A percentile compares a stretch with the other conserved stretches of the same genome.
These are phyloP conservation scores for Fusarium clavum DNA, from an alignment of 2,329 filamentous ascomycete genomes.

Conservation along the genomic window DNA sequence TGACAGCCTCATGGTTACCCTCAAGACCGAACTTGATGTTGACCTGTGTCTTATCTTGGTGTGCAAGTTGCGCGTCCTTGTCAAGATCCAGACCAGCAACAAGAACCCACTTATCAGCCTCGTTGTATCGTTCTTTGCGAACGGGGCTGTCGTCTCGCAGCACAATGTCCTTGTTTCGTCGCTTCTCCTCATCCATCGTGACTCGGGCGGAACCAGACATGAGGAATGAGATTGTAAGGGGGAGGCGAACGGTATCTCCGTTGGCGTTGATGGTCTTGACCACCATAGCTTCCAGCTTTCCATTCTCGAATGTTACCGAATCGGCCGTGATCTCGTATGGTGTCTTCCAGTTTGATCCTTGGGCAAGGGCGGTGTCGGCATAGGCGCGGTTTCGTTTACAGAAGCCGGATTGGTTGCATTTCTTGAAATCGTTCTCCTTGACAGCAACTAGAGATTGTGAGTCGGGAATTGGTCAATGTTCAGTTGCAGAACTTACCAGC, in stretches of 20 bases:
- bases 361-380: constrained; percentile 78
- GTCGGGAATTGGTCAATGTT: not conserved
- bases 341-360: constrained; percentile 76
- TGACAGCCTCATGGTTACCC: constrained; percentile 81
- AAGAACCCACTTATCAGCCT: constrained; percentile 86
- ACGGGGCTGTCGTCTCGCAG: constrained; percentile 85
- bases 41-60: constrained; percentile 73
- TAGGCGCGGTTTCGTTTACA: constrained; percentile 94
- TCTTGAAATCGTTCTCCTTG: constrained; percentile 98
- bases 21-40: constrained; percentile 84
- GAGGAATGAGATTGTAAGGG: constrained; percentile 87
- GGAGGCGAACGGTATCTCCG: constrained; percentile 79
- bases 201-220: constrained; percentile 90
- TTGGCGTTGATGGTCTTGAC: constrained; percentile 77
- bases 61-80: constrained; percentile 74
- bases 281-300: constrained; percentile 82
- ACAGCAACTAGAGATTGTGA: constrained; percentile 72
- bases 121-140: constrained; percentile 94
- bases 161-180: constrained; percentile 88
- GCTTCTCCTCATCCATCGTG: constrained; percentile 89
- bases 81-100: constrained; percentile 83
- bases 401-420: constrained; percentile 94
- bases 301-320: constrained; percentile 80
- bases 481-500: constrained; percentile 63
- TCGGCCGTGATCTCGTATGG: constrained; percentile 82